Evolutionary conservation across 805 yeast species (phyloP), one percentile per base, ranked within the genome.

Genomic region (Metschnikowia chrysomelidarum): DNA sequence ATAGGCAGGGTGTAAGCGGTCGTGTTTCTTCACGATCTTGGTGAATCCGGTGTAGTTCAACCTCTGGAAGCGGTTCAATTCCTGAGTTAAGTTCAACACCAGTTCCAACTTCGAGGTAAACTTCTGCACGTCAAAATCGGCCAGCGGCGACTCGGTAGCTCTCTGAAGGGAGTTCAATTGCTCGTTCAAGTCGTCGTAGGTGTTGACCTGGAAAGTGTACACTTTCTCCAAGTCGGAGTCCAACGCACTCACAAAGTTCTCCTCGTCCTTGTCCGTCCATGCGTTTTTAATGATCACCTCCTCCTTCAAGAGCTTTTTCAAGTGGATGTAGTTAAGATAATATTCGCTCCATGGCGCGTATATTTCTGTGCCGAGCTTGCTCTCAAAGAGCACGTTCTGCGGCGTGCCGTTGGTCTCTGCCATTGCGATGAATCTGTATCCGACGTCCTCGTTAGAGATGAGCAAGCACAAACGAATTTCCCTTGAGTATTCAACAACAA

Each of bases 1-100:
- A 60, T 83, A 93, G 46, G 78, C 73, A 20, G 88, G 75, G 61
- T 89, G 97, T 46, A 91, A 60, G 34, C 96, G 78, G 64, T 93
- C 98, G 56, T 93, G 98, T 64, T 91, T 91, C 67, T 91, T 89
- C 46, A 89, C 97, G 49, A 93, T 87, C 58, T 93, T 93, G 51
- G 80, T 75, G 64, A 93, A 91, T 1, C 97, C 98, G 10, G 98
- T 91, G 67, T 82, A 93, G 63, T 93, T 93, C 49, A 91, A 63
- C 53, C 98, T 75, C 26, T 94, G 82, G 64, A 93, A 93, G 56
- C 79, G 86, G 58, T 89, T 96, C 49, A 93, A 69, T 53, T 87
- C 91, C 51, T 84, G 86, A 8, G 98, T 86, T 49, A 77, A 72
- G 8, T 78, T 73, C 41, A 93, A 67, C 18, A 81, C 66, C 41